Base-by-base conservation (phyloP, 2,329 filamentous ascomycete genomes). In the Spiromastix sp. region DNA sequence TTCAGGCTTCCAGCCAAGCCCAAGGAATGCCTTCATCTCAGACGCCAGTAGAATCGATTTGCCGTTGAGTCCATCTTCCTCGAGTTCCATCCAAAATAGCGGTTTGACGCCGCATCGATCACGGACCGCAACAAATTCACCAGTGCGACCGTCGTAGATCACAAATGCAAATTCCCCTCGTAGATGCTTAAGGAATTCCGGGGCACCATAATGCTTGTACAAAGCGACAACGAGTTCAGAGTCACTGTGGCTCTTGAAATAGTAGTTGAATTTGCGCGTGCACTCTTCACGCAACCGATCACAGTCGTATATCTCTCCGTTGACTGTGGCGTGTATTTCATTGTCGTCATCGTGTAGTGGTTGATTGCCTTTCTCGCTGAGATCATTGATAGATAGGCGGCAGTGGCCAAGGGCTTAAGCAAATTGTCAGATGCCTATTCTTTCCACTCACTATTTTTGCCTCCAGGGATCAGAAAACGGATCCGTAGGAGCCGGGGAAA, bases 81-180 rank as follows among this genome's bases (percentile, higher is more conserved):
- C n/a, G 1, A 59, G 42, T 1, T 62, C 39, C 0, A 68, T 72
- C 52, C 64, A 74, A 38, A 70, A 68, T 12, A 76, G 56, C 2
- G 71, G 70, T 48, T 76, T 76, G 45, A 76, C 69, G 3, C 72
- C 72, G 47, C 66, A 74, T 0, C 71, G 62, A 46, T 77, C 72
- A 12, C 70, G 52, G 1, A 58, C 70, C 0, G 64, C 68, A 24
- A 75, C 49, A 26, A 73, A 54, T 9, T n/a, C 8, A 16, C 31
- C 31, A 2, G 51, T 47, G 10, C 56, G 51, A 10, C 60, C 59
- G 41, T 76, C 71, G 37, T 66, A 71, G 1, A 75, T 45, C 9
- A 70, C 63, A 11, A 73, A 56, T 1, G 70, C 60, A 42, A 74
- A 75, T 44, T 76, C 72, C 13, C 71, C 71, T 4, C 70, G 59